phyloP scores from a whole-genome alignment of 768 basidiomycete species.

The Podaxis sp. region DNA sequence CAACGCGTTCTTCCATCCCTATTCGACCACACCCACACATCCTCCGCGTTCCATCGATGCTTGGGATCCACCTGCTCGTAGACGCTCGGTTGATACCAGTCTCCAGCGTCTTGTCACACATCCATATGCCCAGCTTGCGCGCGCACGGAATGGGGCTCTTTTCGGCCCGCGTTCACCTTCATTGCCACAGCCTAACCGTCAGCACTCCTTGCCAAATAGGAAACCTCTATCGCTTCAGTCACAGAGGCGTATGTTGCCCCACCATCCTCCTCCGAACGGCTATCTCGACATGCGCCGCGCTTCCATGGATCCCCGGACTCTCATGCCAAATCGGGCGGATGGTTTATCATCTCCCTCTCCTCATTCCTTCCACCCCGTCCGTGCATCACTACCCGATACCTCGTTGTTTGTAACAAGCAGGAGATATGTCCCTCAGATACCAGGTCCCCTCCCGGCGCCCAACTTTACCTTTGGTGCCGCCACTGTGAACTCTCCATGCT shows the following conservation, averaged over 20 bases:
- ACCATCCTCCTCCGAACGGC: constrained; percentile 27
- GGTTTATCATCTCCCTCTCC: constrained; percentile 37
- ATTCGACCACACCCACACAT: constrained; percentile 21
- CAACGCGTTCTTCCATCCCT: constrained; percentile 31
- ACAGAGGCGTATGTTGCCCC: constrained; percentile 9
- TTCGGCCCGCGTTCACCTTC: constrained; percentile 31
- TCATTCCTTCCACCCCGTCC: constrained; percentile 36
- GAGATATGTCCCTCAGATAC: constrained; percentile 39
- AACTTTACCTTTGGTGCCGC: constrained; percentile 64
- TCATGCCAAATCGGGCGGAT: constrained; percentile 28
- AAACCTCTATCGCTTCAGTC: constrained; percentile 20
- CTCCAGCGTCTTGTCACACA: constrained; percentile 46
- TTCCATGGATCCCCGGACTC: constrained; percentile 36
- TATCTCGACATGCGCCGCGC: constrained; percentile 36
- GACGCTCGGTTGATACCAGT: constrained; percentile 44
- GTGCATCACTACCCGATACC: constrained; percentile 48
- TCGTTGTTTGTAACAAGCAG: constrained; percentile 43
- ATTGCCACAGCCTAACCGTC: constrained; percentile 20
- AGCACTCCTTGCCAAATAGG: constrained; percentile 8
- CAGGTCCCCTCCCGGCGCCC: constrained; percentile 58
- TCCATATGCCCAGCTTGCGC: constrained; percentile 45
- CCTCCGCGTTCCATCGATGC: constrained; percentile 36
- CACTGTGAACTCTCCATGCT: constrained; percentile 44
- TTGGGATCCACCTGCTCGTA: constrained; percentile 36
- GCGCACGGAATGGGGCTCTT: constrained; percentile 47